Percentiles rank a stretch among this genome's conserved stretches.
Evolutionary conservation across 495 filamentous ascomycete genomes (phyloP).

Genomic region (Xylaria palmicola): DNA sequence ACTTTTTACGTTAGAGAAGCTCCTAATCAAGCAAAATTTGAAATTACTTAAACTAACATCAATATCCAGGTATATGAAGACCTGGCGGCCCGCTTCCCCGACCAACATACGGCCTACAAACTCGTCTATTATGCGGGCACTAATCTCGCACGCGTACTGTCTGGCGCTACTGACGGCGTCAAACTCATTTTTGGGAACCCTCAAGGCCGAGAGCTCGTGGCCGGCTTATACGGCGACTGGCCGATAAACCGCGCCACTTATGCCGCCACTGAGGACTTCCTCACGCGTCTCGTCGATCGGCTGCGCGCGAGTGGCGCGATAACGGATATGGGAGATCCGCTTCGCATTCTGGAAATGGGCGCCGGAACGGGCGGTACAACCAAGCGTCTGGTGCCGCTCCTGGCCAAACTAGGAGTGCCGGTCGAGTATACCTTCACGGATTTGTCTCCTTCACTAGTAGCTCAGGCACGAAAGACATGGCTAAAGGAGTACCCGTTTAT

Average conservation of each 20-base stretch:
- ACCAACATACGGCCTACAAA: conserved; percentile 36
- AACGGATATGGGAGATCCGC: conserved; percentile 14
- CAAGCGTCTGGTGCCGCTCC: conserved; percentile 31
- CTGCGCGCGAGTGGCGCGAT: not conserved
- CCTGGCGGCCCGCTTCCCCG: conserved; percentile 38
- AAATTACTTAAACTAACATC: too few relatives aligned
- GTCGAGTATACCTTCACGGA: conserved; percentile 44
- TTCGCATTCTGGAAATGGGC: conserved; percentile 38
- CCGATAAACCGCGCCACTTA: conserved; percentile 40
- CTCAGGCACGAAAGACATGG: conserved; percentile 28
- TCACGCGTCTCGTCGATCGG: conserved; percentile 30
- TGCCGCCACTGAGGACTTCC: conserved; percentile 46
- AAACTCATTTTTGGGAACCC: conserved; percentile 48
- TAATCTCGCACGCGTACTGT: conserved; percentile 42
- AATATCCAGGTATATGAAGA: conserved; percentile 22
- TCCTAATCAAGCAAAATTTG: too few relatives aligned
- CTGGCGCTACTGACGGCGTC: conserved; percentile 45
- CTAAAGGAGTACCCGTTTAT: conserved; percentile 45
- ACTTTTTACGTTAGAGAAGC: too few relatives aligned
- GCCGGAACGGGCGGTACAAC: conserved; percentile 41
- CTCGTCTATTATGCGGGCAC: conserved; percentile 46
- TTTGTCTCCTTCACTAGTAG: conserved; percentile 44
- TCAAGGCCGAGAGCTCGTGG: conserved; percentile 46
- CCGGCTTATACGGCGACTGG: conserved; percentile 45
- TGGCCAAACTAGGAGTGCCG: conserved; percentile 32